Base-by-base conservation (phyloP, 2,329 filamentous ascomycete species). In the Purpureocillium lavendulum region DNA sequence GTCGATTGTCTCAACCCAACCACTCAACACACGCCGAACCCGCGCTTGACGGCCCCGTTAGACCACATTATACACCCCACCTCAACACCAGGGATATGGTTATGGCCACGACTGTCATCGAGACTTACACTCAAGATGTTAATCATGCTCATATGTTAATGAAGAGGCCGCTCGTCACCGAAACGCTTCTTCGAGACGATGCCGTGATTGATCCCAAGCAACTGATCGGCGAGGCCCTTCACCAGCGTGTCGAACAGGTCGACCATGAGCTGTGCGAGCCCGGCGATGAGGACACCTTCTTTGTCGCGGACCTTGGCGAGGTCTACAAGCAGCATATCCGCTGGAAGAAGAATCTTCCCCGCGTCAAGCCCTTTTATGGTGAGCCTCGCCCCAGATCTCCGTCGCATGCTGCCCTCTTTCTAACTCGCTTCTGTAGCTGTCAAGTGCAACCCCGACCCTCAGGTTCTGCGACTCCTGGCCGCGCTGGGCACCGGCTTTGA, bases 321-420 rank as follows among this genome's bases (percentile, higher is more conserved):
- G 85, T 98, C 61, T 98, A 98, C 69, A 87, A 92, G 67, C 92
- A 98, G 78, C 90, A 97, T 58, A 71, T 97, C 62, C 85, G 90
- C 66, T 98, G 92, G 92, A 97, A 96, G 79, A 78, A 82, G 72
- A 90, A 94, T 60, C 71, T 98, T 57, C 79, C 82, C 52, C 84
- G 90, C 53, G 85, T 98, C 64, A 92, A 89, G 69, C 92, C 92
- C 32, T 96, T 97, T 58, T 98, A 96, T 69, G 87, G 87, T 89
- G 67, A 64, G 80, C 36, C 8, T 12, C 4, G 16, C 35, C 15
- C 15, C 16, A 12, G 26, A 38, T 29, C 40, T n/a, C n/a, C n/a
- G n/a, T n/a, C n/a, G n/a, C 30, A 29, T 49, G 30, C 9, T 16
- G 16, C 51, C 2, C 18, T 12, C 14, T n/a, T 7, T n/a, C 29